Conservation (phyloP, 805 yeast species). For the Pichia scutulata region DNA sequence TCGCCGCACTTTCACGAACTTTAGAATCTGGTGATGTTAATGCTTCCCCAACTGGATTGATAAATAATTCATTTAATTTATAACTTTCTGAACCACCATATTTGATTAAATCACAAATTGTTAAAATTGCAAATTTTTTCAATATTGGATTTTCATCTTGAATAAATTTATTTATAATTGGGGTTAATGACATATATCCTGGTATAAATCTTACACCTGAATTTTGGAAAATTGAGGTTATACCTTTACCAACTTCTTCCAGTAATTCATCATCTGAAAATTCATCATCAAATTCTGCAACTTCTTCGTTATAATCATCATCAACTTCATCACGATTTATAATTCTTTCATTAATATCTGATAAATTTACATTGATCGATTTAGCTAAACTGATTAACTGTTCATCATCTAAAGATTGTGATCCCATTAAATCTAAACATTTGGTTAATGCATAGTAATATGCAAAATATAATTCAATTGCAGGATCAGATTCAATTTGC, state of each 20-base stretch:
- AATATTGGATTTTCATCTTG: constrained; percentile 61
- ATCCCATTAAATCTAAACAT: constrained; percentile 61
- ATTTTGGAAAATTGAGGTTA: constrained; percentile 63
- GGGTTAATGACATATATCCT: constrained; percentile 56
- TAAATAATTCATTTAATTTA: constrained; percentile 56
- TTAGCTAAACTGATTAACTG: constrained; percentile 52
- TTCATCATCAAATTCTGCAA: constrained; percentile 78
- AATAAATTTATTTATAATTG: constrained; percentile 54
- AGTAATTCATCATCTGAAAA: constrained; percentile 83
- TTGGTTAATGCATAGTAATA: constrained; percentile 67
- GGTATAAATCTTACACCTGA: constrained; percentile 51
- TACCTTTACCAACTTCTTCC: constrained; percentile 74
- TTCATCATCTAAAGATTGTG: constrained; percentile 44
- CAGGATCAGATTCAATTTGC: constrained; percentile 70
- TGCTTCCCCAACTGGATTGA: constrained; percentile 57
- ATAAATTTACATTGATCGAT: constrained; percentile 52
- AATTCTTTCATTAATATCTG: constrained; percentile 64
- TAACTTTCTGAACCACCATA: constrained; percentile 64
- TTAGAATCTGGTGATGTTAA: constrained; percentile 59
- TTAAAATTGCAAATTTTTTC: constrained; percentile 70
- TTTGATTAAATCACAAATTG: constrained; percentile 75
- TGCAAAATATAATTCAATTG: constrained; percentile 71
- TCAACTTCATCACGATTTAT: constrained; percentile 66
- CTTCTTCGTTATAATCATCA: constrained; percentile 83
- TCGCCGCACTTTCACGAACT: constrained; percentile 82